Evolutionary conservation across 352 stramenopile genomes (phyloP), one percentile per base, ranked within the genome.

Genomic region (Blastocystis sp.): DNA sequence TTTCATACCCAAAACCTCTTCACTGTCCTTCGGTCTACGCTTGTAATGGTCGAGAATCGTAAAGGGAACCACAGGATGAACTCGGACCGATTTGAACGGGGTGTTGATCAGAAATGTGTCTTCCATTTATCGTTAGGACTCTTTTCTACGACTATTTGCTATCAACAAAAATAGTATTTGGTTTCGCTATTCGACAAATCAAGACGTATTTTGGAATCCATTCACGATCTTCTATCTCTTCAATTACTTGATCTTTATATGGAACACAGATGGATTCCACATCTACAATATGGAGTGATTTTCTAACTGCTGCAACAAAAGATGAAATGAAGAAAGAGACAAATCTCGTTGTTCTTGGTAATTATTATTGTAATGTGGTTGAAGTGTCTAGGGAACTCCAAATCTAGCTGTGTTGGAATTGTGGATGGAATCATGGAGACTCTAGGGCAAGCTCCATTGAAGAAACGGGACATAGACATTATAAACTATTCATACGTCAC

Each of bases 61-160:
- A 27, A 86, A 57, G 37, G 49, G 75, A 39, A 86, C 75, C n/a
- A 86, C 46, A 27, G 75, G 75, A 86, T 86, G 75, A 2, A 86
- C 75, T 39, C 43, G 58, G 27, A 80, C 24, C 43, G 51, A 42
- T n/a, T 80, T 80, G 39, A 80, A 80, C 4, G 69, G 69, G n/a
- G 69, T 80, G 19, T 52, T 80, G 51, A 80, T 80, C 39, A 80
- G 61, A 37, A 80, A 80, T 4, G 69, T 80, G 39, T 80, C 69
- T 80, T 80, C 69, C 69, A 80, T 80, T 19, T 80, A 14, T 43
- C 29, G 54, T n/a, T 61, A 32, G 39, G 39, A 46, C 39, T 46
- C 39, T 46, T 46, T 46, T 46, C 39, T 46, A 9, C 39, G 39
- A 46, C 39, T 46, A 46, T 46, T 46, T 46, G 39, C 39, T 46